Conservation (phyloP, 768 basidiomycete genomes). For the Suillus bovinus region DNA sequence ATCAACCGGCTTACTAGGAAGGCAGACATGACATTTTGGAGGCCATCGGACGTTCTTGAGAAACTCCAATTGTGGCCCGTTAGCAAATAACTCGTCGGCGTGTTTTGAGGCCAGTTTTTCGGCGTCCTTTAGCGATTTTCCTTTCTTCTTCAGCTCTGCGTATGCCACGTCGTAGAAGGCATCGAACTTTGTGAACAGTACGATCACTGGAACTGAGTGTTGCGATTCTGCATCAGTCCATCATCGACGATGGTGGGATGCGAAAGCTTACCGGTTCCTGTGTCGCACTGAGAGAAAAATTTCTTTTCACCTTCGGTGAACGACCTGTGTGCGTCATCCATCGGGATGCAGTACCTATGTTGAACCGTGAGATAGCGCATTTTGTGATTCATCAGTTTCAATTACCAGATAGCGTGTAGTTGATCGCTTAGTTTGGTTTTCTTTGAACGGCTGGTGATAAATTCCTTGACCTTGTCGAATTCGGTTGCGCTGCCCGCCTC, state of each 20-base stretch:
- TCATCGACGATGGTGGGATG: neutral
- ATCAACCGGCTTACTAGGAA: neutral
- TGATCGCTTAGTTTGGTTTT: conserved; percentile 18
- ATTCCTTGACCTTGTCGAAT: neutral
- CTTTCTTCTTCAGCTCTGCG: conserved; percentile 13
- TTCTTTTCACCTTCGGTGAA: conserved; percentile 29
- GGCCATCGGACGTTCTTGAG: neutral
- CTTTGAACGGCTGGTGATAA: neutral
- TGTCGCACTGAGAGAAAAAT: conserved; percentile 15
- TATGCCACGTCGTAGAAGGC: conserved; percentile 25
- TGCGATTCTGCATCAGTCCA: neutral
- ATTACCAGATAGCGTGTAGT: conserved; percentile 42
- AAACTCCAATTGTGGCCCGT: neutral
- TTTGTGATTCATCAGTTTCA: neutral
- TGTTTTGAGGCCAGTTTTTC: conserved; percentile 14
- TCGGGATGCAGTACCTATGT: conserved; percentile 41
- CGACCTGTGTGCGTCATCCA: conserved; percentile 25
- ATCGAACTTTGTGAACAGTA: conserved; percentile 41
- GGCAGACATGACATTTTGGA: conserved; percentile 3
- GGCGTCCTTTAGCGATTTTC: conserved; percentile 14
- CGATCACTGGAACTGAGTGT: conserved; percentile 38
- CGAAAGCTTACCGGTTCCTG: conserved; percentile 9
- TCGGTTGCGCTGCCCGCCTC: neutral
- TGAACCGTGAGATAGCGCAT: neutral
- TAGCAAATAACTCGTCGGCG: conserved; percentile 13